Evolutionary conservation across 306 rosid genomes (phyloP).

Genomic region (Prinsepia uniflora): DNA sequence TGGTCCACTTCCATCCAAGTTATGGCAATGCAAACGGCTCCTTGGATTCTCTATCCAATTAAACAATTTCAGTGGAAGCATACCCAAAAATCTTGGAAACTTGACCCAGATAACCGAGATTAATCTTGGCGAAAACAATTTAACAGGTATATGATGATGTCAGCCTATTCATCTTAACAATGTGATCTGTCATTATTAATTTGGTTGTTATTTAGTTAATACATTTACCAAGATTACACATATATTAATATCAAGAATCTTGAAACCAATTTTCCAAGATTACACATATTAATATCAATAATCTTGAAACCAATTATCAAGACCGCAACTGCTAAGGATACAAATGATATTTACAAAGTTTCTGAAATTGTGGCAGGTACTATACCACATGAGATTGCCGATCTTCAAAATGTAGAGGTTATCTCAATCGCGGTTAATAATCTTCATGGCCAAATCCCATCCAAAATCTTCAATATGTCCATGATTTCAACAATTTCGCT

Average conservation of each 20-base stretch:
- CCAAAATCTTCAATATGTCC: neutral
- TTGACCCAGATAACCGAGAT: too few relatives aligned
- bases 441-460: neutral
- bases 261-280: too few relatives aligned
- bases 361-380: conserved; percentile 5
- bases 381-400: conserved; percentile 15
- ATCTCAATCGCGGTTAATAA: neutral
- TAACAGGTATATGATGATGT: neutral
- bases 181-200: neutral
- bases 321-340: neutral
- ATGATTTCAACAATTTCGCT: neutral
- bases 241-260: too few relatives aligned
- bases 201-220: too few relatives aligned
- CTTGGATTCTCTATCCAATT: too few relatives aligned
- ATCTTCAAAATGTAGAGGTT: neutral
- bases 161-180: too few relatives aligned
- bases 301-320: too few relatives aligned
- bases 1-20: neutral
- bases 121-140: too few relatives aligned
- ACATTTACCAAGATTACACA: too few relatives aligned
- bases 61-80: neutral
- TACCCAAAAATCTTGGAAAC: neutral
- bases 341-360: neutral
- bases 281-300: too few relatives aligned
- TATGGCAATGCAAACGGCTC: neutral